Conservation (phyloP, 768 basidiomycete species). For the Leccinellum albellum region DNA sequence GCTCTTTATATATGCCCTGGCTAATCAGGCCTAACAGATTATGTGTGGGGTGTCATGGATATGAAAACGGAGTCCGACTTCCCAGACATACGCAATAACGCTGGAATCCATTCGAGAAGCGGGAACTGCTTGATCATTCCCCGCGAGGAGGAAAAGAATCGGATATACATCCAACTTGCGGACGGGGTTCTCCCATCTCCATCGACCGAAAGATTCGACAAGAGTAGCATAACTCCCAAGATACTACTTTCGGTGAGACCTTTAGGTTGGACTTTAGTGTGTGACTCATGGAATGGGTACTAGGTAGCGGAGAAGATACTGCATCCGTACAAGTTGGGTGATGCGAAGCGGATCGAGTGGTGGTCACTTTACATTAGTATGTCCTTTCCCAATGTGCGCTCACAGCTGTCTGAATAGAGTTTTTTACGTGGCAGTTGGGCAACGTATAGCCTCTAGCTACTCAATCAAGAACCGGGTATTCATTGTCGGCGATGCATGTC, state of each 20-base stretch:
- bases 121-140: background rate
- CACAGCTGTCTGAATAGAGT: background rate
- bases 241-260: background rate
- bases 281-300: background rate
- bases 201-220: background rate
- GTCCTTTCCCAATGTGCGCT: background rate
- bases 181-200: background rate
- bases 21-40: background rate
- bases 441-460: background rate
- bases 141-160: background rate
- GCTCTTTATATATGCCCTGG: background rate
- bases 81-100: background rate
- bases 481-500: background rate
- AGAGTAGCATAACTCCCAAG: background rate
- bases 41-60: background rate
- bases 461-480: background rate
- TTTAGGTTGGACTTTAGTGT: background rate
- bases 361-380: background rate
- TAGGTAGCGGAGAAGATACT: background rate
- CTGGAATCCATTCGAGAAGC: background rate
- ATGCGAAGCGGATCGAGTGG: background rate
- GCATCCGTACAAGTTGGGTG: background rate
- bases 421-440: background rate
- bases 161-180: background rate
- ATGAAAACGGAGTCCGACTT: background rate